Evolutionary conservation across 257 asterid genomes (phyloP), one percentile per base, ranked within the genome.

Genomic region (Solanum chaucha): DNA sequence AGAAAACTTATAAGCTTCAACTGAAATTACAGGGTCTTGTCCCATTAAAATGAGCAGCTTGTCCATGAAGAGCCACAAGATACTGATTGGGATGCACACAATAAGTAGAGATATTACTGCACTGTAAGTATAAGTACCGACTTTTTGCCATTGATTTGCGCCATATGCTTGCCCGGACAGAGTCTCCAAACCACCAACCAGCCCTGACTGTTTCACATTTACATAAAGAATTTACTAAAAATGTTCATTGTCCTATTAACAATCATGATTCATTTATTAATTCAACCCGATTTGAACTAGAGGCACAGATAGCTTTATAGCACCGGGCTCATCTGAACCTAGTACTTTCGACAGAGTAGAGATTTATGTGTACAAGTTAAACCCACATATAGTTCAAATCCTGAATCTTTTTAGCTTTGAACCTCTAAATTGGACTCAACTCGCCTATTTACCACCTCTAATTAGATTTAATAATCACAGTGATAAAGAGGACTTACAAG

Each of bases 161-260:
- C 95, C 96, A 65, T 91, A 92, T 10, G 98, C 95, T 72, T 94
- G 94, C 78, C 98, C 98, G 51, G 94, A 91, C 1, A 94, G 92
- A 34, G 98, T 93, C 58, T 94, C 94, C 87, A 94, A 59, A 1
- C 93, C 98, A 51, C 95, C 92, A 12, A 88, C 94, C 89, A 94
- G 86, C 36, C 95, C 96, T 8, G 92, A 90, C 94, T 94, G 51
- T 30, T 17, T 34, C 59, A 38, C 24, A 48, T 2, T 38, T 64
- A 15, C 80, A 19, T 2, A 12, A 28, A 32, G 64, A 77, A 11
- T 41, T 12, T 77, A 11, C 82, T 35, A 38, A 13, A 44, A 44
- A 44, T 44, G 51, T 44, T 44, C 51, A 44, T 44, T 44, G 15
- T 44, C 14, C 51, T 44, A 44, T 44, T 3, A 44, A 12, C 15